Conservation (phyloP, 208 protist genomes). For the Histomonas meleagridis region DNA sequence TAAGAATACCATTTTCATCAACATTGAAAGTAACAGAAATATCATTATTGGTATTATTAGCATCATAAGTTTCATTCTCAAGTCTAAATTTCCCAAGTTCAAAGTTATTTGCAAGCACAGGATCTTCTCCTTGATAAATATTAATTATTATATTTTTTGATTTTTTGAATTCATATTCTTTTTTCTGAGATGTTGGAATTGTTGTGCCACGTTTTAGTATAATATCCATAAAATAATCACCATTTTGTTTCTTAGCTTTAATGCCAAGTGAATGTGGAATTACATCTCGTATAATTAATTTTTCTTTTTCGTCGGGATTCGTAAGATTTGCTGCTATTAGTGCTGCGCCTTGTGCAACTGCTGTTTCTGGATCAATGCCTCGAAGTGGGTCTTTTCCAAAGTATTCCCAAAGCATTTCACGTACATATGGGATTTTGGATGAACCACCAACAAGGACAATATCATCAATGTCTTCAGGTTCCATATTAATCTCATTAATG, state of each 20-base stretch:
- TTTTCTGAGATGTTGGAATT: too few relatives aligned
- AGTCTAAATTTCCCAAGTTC: conserved; percentile 85
- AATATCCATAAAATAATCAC: conserved; percentile 72
- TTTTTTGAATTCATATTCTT: too few relatives aligned
- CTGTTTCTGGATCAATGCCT: conserved; percentile 54
- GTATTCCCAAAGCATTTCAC: conserved; percentile 51
- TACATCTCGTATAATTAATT: conserved; percentile 54
- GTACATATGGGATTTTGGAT: conserved; percentile 48
- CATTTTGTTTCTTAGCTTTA: too few relatives aligned
- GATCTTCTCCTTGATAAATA: conserved; percentile 97
- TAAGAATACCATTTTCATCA: conserved; percentile 87
- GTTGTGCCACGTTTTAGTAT: conserved; percentile 66
- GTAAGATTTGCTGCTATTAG: conserved; percentile 47
- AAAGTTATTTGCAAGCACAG: conserved; percentile 74
- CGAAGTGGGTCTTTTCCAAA: conserved; percentile 53
- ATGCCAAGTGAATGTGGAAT: conserved; percentile 56
- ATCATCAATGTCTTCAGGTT: conserved; percentile 47
- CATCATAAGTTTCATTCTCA: conserved; percentile 66
- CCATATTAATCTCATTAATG: conserved; percentile 38
- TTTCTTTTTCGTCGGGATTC: conserved; percentile 37
- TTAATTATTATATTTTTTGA: conserved; percentile 81
- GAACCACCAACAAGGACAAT: conserved; percentile 54
- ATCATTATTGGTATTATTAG: conserved; percentile 73
- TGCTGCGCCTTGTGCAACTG: conserved; percentile 53
- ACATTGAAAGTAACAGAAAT: conserved; percentile 56